phyloP scores from a whole-genome alignment of 768 basidiomycete genomes.

The Termitomyces sp. region DNA sequence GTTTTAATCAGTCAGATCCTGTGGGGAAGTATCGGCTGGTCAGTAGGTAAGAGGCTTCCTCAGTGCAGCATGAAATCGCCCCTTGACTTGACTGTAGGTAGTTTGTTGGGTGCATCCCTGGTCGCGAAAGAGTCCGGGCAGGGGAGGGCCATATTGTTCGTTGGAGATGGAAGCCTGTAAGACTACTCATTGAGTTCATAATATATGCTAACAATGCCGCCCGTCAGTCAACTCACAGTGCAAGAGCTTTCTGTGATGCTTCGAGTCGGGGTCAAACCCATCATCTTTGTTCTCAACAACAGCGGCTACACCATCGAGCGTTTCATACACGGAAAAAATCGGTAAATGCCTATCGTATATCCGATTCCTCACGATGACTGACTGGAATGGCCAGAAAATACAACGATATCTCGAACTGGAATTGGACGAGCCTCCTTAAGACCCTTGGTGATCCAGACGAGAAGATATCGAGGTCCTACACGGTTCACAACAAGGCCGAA shows the following conservation, averaged over 20 bases:
- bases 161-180: not conserved
- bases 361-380: not conserved
- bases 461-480: not conserved
- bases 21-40: not conserved
- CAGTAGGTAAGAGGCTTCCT: not conserved
- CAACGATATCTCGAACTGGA: not conserved
- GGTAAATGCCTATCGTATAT: not conserved
- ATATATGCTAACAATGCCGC: not conserved
- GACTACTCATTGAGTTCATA: not conserved
- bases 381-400: not conserved
- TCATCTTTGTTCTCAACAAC: not conserved
- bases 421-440: not conserved
- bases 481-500: not conserved
- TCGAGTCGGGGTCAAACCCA: not conserved
- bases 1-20: not conserved
- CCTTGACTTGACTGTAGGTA: not conserved
- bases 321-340: not conserved
- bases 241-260: not conserved
- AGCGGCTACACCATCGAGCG: not conserved
- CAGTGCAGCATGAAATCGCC: not conserved
- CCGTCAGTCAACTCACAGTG: not conserved
- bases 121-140: not conserved
- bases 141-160: not conserved
- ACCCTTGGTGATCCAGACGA: not conserved
- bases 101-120: not conserved